Percentiles rank a stretch among this genome's conserved stretches.
phyloP scores from a whole-genome alignment of 2,329 filamentous ascomycete genomes.

The Fusarium udum region DNA sequence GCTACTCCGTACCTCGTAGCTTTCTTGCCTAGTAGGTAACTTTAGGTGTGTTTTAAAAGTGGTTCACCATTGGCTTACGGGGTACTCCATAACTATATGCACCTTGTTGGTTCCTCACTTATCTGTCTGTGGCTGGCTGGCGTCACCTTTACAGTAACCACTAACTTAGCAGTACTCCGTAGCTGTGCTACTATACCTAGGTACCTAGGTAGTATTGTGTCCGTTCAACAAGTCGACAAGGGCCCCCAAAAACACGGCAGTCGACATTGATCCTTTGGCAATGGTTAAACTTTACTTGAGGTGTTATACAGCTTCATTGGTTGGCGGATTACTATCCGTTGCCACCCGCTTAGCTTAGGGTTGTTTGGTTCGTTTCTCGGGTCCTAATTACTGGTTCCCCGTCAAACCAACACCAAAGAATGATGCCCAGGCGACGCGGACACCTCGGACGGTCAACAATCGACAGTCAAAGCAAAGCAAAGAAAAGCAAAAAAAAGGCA shows the following conservation, averaged over 20 bases:
- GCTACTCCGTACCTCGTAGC: neutral
- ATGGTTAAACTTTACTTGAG: conserved; percentile 11
- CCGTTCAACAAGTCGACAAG: neutral
- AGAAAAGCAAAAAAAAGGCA: neutral
- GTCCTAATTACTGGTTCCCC: conserved; percentile 14
- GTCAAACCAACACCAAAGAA: conserved; percentile 5
- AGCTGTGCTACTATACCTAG: neutral
- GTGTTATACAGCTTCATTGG: conserved; percentile 1
- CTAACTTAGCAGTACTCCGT: neutral
- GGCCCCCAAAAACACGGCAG: neutral
- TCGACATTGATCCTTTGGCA: conserved; percentile 9
- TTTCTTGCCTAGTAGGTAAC: neutral
- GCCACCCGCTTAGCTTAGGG: conserved; percentile 4
- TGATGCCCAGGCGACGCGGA: neutral
- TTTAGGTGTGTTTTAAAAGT: conserved; percentile 7
- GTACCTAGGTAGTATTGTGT: neutral
- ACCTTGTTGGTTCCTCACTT: neutral
- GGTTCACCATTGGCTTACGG: neutral
- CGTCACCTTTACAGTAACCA: neutral
- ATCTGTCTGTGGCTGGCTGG: neutral
- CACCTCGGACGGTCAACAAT: neutral
- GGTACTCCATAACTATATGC: neutral
- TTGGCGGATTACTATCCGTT: neutral
- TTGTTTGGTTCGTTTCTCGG: conserved; percentile 8
- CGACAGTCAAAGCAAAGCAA: neutral